Evolutionary conservation across 371 early-diverging fungal genomes (phyloP), one percentile per base, ranked within the genome.

Genomic region (Saksenaea oblongispora): DNA sequence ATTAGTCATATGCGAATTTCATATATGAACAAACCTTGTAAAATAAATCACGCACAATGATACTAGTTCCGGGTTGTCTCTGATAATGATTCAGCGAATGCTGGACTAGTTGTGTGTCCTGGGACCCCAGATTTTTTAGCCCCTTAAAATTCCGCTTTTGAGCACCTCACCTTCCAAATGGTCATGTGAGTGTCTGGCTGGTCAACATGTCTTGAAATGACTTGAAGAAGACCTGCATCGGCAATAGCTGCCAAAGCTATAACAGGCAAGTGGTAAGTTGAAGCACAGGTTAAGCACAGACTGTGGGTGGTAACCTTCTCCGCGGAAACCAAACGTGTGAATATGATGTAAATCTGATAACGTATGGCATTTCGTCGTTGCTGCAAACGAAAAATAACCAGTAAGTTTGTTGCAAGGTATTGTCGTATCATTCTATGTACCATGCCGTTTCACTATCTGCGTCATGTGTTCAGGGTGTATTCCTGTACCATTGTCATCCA

Each of bases 311-410:
- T 7, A 2, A 87, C 89, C 89, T 87, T 89, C 87, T 2, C 91
- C 91, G 2, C 89, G 81, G 58, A 85, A 91, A n/a, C 91, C 91
- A 74, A 82, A 88, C 1, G 89, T 81, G 7, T 62, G 62, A 14
- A 79, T 63, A 4, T 69, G 62, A 11, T 77, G 64, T 1, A 84
- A 64, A 59, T 86, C 87, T 18, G 69, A 42, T 0, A 82, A 44
- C 0, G 71, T 67, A 24, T 75, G 75, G 44, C 79, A 79, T 62
- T 87, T 88, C 9, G 90, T 86, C 0, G 87, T 86, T 4, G 75
- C 87, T 87, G 26, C 11, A 60, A 11, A 57, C 26, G 41, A 28
- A 26, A 24, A 37, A 17, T n/a, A n/a, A n/a, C n/a, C 5, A 54
- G 14, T 13, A 41, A 31, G 51, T 35, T 24, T n/a, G 53, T 22